Conservation (phyloP, 371 early-diverging fungal genomes). For the Mucor velutinosus region DNA sequence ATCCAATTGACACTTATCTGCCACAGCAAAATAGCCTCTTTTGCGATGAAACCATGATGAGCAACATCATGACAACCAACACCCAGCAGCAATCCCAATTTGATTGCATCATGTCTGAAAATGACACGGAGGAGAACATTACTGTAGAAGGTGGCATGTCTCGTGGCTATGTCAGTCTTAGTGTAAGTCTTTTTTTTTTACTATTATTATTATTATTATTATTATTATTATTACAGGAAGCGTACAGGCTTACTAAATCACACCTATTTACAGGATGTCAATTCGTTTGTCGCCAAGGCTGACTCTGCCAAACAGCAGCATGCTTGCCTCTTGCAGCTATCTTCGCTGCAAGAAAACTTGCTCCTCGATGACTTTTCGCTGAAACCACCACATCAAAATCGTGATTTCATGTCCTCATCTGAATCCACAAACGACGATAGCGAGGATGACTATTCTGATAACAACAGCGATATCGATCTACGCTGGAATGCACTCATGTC, state of each 20-base stretch:
- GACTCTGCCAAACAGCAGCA: constrained; percentile 36
- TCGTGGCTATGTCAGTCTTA: constrained; percentile 37
- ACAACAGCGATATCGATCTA: constrained; percentile 12
- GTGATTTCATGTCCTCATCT: constrained; percentile 14
- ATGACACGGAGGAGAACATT: background rate
- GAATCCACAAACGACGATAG: constrained; percentile 23
- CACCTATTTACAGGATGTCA: constrained; percentile 36
- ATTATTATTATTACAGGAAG: too few species aligned
- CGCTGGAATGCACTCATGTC: constrained; percentile 8
- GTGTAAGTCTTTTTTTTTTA: constrained; percentile 30
- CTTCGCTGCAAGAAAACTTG: constrained; percentile 1
- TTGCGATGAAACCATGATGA: background rate
- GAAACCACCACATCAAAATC: background rate
- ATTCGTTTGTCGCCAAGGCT: constrained; percentile 45
- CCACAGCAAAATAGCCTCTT: constrained; percentile 4
- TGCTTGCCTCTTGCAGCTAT: constrained; percentile 17
- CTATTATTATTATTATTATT: too few species aligned
- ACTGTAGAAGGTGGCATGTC: constrained; percentile 19
- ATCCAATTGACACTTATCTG: constrained; percentile 27
- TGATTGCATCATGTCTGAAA: constrained; percentile 12
- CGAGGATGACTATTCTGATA: constrained; percentile 27
- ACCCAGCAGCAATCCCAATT: background rate
- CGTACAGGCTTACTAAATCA: background rate
- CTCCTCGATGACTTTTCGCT: background rate
- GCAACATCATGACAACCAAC: background rate